Conservation (phyloP, 495 filamentous ascomycete genomes). For the Aspergillus bridgeri region DNA sequence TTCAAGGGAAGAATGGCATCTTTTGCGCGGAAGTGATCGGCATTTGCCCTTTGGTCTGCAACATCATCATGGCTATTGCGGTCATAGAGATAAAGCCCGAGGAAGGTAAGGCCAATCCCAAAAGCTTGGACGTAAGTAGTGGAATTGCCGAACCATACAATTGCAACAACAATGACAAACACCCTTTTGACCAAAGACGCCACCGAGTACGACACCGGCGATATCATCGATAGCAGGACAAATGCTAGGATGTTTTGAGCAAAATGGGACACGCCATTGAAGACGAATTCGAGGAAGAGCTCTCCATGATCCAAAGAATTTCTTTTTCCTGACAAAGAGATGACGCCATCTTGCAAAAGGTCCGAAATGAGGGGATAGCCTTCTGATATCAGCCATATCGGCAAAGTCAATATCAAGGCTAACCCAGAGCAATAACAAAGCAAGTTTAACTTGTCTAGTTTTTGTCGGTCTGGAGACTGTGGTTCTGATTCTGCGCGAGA, state of each 20-base stretch:
- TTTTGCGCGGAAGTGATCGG: conserved; percentile 54
- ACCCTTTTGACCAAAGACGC: conserved; percentile 94
- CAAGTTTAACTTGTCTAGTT: conserved; percentile 94
- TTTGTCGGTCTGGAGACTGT: conserved; percentile 52
- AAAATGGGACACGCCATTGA: conserved; percentile 97
- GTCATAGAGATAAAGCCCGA: conserved; percentile 95
- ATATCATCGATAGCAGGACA: conserved; percentile 82
- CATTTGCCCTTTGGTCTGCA: conserved; percentile 66
- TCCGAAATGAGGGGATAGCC: conserved; percentile 63
- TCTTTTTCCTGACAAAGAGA: conserved; percentile 64
- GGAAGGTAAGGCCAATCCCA: conserved; percentile 84
- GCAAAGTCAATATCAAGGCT: conserved; percentile 85
- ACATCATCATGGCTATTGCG: conserved; percentile 81
- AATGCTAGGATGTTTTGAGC: conserved; percentile 95
- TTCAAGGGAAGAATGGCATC: conserved; percentile 70
- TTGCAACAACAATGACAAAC: conserved; percentile 91
- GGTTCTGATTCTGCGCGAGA: conserved; percentile 73
- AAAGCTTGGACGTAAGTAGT: conserved; percentile 79
- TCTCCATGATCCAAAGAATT: conserved; percentile 73
- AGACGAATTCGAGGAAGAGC: conserved; percentile 80
- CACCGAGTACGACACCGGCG: conserved; percentile 95
- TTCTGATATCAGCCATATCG: conserved; percentile 91
- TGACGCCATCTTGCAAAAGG: conserved; percentile 51
- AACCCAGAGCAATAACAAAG: conserved; percentile 93
- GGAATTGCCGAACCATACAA: conserved; percentile 90